Evolutionary conservation across 2,329 filamentous ascomycete genomes (phyloP), one percentile per base, ranked within the genome.

Genomic region (Domatiomyces catenatus): DNA sequence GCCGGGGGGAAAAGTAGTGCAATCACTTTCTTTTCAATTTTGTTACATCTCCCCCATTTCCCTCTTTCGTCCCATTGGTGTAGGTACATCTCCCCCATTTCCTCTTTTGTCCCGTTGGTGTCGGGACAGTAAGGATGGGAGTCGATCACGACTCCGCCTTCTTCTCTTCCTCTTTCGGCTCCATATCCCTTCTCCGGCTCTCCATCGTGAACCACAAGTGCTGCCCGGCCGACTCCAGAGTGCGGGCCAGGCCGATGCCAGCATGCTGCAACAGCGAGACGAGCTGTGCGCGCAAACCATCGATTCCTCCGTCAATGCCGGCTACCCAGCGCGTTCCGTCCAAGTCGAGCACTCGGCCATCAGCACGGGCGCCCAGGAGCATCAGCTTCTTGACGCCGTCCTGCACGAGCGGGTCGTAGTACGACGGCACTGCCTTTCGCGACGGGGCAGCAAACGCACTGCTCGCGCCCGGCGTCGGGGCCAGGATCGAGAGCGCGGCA

Each of bases 161-260:
- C 10, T 39, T 39, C 32, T 36, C 28, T 36, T 36, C 28, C 28
- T 36, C 63, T 58, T 86, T 82, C 59, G 89, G 84, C 62, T 95
- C 87, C 65, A 98, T 67, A 69, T 90, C 83, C 47, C 73, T 79
- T 68, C 81, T 80, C 65, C 90, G 75, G 47, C 85, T 80, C 73
- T 96, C 90, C 61, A 98, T 71, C 10, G 90, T 86, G 55, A 94
- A 75, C 75, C 90, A 96, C 59, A 98, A 64, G 63, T 78, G 89
- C 74, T 83, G 86, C 53, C 82, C 76, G 47, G 85, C 80, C 50
- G 84, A 81, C 66, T 94, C 87, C 60, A 98, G 70, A n/a, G 81
- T 77, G 56, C 70, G 80, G 20, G 88, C 85, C 50, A 98, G 68
- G 52, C 82, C 80, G 50, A 86, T 77, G 42, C 89, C 88, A 55